Evolutionary conservation across 2,329 filamentous ascomycete species (phyloP).

Genomic region (Colletotrichum endophyticum): DNA sequence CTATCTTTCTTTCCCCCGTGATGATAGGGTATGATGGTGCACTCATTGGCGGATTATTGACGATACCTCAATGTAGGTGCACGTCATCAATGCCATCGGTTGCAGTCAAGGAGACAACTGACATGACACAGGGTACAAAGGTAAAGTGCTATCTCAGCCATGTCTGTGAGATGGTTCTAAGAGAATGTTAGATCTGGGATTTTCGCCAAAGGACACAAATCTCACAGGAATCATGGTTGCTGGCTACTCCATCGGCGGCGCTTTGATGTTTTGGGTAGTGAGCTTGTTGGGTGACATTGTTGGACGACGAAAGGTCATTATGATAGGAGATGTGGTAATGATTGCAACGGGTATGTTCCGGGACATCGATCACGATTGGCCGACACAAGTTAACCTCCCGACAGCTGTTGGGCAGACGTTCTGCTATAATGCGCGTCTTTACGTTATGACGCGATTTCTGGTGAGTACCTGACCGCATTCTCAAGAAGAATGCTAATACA

Average conservation of each 20-base stretch:
- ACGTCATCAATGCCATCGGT: background rate
- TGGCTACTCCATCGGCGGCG: background rate
- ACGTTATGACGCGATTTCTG: background rate
- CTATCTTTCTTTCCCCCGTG: background rate
- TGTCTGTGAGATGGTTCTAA: background rate
- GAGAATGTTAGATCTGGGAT: background rate
- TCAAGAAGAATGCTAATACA: background rate
- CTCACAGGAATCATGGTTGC: background rate
- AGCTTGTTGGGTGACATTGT: background rate
- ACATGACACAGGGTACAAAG: background rate
- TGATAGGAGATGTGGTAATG: background rate
- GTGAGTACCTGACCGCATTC: background rate
- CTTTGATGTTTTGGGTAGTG: background rate
- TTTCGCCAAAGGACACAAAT: background rate
- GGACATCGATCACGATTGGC: too few relatives aligned
- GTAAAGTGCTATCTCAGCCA: background rate
- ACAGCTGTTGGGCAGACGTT: background rate
- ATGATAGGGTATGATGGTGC: background rate
- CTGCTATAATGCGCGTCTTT: background rate
- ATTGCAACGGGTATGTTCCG: background rate
- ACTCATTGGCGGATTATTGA: background rate
- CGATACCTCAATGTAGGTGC: background rate
- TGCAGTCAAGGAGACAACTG: background rate
- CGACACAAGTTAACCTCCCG: background rate
- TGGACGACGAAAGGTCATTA: background rate